A percentile compares a stretch with the other conserved stretches of the same genome.
phyloP scores from a whole-genome alignment of 2,329 filamentous ascomycete species.

The Tolypocladium amazonense region DNA sequence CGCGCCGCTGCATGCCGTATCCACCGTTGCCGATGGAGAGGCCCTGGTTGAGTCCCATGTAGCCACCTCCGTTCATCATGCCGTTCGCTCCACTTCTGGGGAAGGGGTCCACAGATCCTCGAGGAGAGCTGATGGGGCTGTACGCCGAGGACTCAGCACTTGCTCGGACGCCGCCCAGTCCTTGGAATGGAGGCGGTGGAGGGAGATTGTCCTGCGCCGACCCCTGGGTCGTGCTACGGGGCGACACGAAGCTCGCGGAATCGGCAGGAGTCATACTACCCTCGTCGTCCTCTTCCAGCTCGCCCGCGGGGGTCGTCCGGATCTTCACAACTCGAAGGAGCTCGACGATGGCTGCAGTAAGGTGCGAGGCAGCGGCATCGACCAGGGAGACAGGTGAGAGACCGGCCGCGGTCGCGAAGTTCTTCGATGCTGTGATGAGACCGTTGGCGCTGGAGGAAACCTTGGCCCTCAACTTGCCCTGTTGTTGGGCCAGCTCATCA shows the following conservation, averaged over 20 bases:
- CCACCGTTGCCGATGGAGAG: constrained; percentile 24
- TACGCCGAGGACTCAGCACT: constrained; percentile 66
- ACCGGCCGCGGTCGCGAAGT: constrained; percentile 72
- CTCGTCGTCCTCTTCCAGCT: constrained; percentile 71
- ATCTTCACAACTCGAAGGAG: constrained; percentile 79
- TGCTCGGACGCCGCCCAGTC: constrained; percentile 41
- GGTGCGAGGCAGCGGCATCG: constrained; percentile 85
- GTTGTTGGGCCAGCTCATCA: constrained; percentile 44
- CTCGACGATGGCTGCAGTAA: constrained; percentile 78
- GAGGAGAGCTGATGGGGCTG: constrained; percentile 61
- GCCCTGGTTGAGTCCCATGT: constrained; percentile 22
- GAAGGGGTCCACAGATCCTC: constrained; percentile 41
- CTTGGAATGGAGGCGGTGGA: constrained; percentile 46
- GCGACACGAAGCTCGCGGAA: constrained; percentile 58
- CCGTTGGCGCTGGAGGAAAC: constrained; percentile 94
- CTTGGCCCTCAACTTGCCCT: constrained; percentile 62
- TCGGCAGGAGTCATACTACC: constrained; percentile 54
- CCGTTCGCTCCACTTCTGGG: constrained; percentile 19
- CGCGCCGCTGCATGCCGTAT: constrained; percentile 25
- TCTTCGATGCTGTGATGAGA: constrained; percentile 88
- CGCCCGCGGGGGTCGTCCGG: constrained; percentile 59
- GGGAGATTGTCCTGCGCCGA: constrained; percentile 30
- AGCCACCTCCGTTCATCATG: constrained; percentile 27
- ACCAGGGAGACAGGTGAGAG: constrained; percentile 87
- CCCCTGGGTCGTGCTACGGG: constrained; percentile 30